A percentile compares a stretch with the other conserved stretches of the same genome.
Evolutionary conservation across 2,329 filamentous ascomycete species (phyloP).

Genomic region (Rhynchosporium graminicola): DNA sequence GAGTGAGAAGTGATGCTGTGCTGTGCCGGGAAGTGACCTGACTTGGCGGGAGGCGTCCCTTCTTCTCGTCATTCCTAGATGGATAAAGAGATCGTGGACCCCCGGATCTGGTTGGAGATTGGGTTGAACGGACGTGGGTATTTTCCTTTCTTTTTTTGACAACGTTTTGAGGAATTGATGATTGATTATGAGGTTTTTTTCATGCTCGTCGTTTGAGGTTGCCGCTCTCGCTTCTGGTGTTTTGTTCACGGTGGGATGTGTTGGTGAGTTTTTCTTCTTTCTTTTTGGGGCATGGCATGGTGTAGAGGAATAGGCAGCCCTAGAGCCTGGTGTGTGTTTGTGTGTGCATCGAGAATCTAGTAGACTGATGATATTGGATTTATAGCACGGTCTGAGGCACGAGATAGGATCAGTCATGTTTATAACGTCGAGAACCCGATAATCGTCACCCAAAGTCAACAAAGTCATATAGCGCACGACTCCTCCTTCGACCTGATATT

Average conservation of each 20-base stretch:
- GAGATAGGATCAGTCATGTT: conserved; percentile 15
- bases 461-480: neutral
- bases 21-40: neutral
- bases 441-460: neutral
- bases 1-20: neutral
- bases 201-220: conserved; percentile 2
- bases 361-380: neutral
- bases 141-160: too few relatives aligned
- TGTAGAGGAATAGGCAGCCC: neutral
- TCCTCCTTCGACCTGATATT: conserved; percentile 13
- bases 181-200: conserved; percentile 5
- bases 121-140: too few relatives aligned
- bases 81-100: too few relatives aligned
- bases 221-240: neutral
- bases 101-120: too few relatives aligned
- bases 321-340: neutral
- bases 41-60: neutral
- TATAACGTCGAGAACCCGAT: conserved; percentile 7
- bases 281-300: too few relatives aligned
- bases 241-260: neutral
- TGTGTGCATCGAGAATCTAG: too few relatives aligned
- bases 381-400: conserved; percentile 9
- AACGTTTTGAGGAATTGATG: too few relatives aligned
- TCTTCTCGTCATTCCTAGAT: too few relatives aligned
- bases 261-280: neutral